phyloP scores from a whole-genome alignment of 805 yeast species.

The Scheffersomyces ergatensis region DNA sequence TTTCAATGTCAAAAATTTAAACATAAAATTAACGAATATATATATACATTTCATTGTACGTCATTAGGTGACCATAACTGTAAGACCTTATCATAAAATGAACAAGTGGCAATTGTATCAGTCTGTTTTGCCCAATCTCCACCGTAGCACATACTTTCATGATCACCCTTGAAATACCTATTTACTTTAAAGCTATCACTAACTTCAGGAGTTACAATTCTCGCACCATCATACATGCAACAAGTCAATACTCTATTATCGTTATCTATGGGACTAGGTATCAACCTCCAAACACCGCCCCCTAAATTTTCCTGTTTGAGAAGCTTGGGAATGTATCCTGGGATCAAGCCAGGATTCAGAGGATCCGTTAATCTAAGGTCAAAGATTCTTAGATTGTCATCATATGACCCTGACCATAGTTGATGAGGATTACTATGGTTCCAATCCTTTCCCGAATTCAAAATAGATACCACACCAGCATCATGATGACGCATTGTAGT shows the following conservation, averaged over 20 bases:
- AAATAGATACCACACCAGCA: constrained; percentile 88
- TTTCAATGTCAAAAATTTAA: too few relatives aligned
- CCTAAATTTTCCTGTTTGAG: constrained; percentile 53
- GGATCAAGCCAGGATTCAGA: constrained; percentile 30
- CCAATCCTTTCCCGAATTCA: constrained; percentile 47
- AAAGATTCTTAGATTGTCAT: constrained; percentile 67
- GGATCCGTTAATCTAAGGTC: constrained; percentile 59
- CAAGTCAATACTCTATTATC: constrained; percentile 64
- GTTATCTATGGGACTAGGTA: constrained; percentile 50
- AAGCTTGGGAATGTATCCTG: constrained; percentile 53
- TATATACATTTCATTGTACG: neutral
- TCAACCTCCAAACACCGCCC: constrained; percentile 95
- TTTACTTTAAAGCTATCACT: constrained; percentile 24
- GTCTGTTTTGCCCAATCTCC: constrained; percentile 75
- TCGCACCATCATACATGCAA: constrained; percentile 95
- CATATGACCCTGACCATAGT: constrained; percentile 89
- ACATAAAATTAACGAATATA: too few relatives aligned
- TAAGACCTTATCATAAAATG: constrained; percentile 83
- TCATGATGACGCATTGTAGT: constrained; percentile 60
- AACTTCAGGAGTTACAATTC: constrained; percentile 42
- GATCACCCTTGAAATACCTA: constrained; percentile 60
- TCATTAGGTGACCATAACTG: constrained; percentile 60
- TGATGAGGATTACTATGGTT: constrained; percentile 39
- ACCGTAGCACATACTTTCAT: constrained; percentile 93
- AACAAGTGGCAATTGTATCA: constrained; percentile 67